Base-by-base conservation (phyloP, 257 asterid genomes). In the Vinca minor region DNA sequence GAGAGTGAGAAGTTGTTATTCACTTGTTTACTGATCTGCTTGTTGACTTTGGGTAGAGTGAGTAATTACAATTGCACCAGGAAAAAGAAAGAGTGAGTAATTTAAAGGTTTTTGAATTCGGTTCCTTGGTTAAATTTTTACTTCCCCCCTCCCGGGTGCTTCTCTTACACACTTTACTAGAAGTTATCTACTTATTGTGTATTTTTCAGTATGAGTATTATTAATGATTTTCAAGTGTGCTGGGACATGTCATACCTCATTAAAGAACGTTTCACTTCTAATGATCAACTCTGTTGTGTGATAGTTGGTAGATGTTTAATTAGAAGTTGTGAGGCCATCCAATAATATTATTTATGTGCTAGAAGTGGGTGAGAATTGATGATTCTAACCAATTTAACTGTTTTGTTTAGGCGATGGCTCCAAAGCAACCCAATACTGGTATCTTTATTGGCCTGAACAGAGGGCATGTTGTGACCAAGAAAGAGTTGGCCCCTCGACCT, bases 381-480 rank as follows among this genome's bases (percentile, higher is more conserved):
- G 8, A 25, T 53, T 8, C 13, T 53, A 29, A 25, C 35, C 31
- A n/a, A 11, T 28, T 13, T 53, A 18, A 1, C 36, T 5, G 13
- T 53, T 26, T 54, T 54, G 59, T 26, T 4, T 66, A 82, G 89
- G 85, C 31, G 63, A 87, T 85, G 94, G 91, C 96, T 75, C 91
- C 97, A 15, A 84, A 82, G 85, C 88, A 73, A 79, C 91, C 90
- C 21, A 83, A 77, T 66, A 79, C 89, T 52, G 97, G 97, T 5
- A 36, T 90, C 25, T 77, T 76, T 31, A 95, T 90, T 5, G 97
- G 97, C 14, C 59, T 85, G 69, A 89, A 89, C 76, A 85, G 73
- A 66, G 96, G 96, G 4, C 96, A 89, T 73, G 78, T 89, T 49
- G 91, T 86, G 17, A 90, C 97, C 62, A 91, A 85, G 29, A 90